Evolutionary conservation across 1,284 basidiomycete genomes (phyloP).

Genomic region (Polyporus tsugae): DNA sequence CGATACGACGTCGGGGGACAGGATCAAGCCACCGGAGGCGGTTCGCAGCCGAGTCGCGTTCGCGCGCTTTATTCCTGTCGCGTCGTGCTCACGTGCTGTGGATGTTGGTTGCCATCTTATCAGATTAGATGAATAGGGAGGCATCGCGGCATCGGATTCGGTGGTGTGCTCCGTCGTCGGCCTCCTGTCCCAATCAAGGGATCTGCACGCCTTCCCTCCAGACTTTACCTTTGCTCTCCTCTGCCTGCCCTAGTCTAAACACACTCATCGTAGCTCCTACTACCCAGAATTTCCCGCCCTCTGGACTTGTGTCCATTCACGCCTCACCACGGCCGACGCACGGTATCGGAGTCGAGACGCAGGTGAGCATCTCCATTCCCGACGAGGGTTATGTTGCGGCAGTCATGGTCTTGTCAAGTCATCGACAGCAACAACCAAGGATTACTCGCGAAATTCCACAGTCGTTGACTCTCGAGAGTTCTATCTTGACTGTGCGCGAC

Average conservation of each 20-base stretch:
- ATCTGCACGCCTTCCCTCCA: slow-evolving; percentile 25
- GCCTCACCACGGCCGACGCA: background rate
- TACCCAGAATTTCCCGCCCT: background rate
- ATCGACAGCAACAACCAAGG: background rate
- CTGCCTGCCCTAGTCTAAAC: background rate
- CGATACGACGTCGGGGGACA: background rate
- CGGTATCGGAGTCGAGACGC: background rate
- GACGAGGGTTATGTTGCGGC: background rate
- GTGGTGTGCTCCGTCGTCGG: slow-evolving; percentile 30
- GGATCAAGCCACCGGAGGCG: background rate
- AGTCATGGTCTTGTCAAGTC: background rate
- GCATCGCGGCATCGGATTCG: slow-evolving; percentile 18
- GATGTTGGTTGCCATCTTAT: slow-evolving; percentile 18
- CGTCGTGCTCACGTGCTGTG: slow-evolving; percentile 29
- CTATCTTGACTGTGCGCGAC: background rate
- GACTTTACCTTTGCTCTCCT: slow-evolving; percentile 4
- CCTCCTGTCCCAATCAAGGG: slow-evolving; percentile 28
- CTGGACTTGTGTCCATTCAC: no score
- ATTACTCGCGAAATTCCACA: background rate
- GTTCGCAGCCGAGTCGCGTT: slow-evolving; percentile 17
- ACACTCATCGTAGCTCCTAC: background rate
- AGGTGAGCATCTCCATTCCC: slow-evolving; percentile 6
- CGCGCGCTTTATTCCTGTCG: slow-evolving; percentile 15
- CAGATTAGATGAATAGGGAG: slow-evolving; percentile 18
- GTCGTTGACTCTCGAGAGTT: background rate